A percentile compares a stretch with the other conserved stretches of the same genome.
Conservation (phyloP, 176 grass and related monocot species). For the Alloteropsis semialata region DNA sequence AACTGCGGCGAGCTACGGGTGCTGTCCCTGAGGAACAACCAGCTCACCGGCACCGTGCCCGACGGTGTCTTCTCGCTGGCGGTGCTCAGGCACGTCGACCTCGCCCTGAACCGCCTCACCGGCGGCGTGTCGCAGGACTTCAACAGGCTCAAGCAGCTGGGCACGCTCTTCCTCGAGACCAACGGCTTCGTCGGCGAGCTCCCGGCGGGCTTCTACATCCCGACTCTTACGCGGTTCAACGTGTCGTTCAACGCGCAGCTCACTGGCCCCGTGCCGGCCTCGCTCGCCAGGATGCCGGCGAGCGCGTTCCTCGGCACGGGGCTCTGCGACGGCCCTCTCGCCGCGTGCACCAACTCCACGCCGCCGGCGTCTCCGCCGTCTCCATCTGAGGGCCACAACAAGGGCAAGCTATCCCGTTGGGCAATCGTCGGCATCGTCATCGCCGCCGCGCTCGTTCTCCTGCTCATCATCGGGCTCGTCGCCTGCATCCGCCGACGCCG, state of each 20-base stretch:
- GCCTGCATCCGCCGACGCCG: background rate
- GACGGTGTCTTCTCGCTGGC: constrained; percentile 54
- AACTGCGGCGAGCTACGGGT: constrained; percentile 26
- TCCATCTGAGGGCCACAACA: background rate
- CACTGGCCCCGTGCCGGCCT: constrained; percentile 50
- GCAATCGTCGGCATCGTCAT: constrained; percentile 59
- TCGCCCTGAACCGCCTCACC: constrained; percentile 49
- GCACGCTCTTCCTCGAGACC: constrained; percentile 42
- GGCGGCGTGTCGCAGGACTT: constrained; percentile 47
- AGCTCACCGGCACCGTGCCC: constrained; percentile 43
- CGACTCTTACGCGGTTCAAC: constrained; percentile 41
- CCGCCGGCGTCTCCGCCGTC: background rate
- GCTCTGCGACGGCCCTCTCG: constrained; percentile 48
- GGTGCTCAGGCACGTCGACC: constrained; percentile 41
- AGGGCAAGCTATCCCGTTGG: constrained; percentile 41
- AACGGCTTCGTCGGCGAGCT: constrained; percentile 50
- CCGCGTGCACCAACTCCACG: background rate
- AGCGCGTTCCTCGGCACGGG: constrained; percentile 50
- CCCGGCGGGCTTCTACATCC: constrained; percentile 26
- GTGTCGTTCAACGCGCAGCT: constrained; percentile 62
- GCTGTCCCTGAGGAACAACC: constrained; percentile 41
- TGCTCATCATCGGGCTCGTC: constrained; percentile 39
- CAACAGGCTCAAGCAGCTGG: constrained; percentile 33
- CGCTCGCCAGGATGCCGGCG: constrained; percentile 28
- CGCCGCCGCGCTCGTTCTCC: constrained; percentile 30